Conservation (phyloP, 345 rosid genomes). For the Rhodamnia rubescens region DNA sequence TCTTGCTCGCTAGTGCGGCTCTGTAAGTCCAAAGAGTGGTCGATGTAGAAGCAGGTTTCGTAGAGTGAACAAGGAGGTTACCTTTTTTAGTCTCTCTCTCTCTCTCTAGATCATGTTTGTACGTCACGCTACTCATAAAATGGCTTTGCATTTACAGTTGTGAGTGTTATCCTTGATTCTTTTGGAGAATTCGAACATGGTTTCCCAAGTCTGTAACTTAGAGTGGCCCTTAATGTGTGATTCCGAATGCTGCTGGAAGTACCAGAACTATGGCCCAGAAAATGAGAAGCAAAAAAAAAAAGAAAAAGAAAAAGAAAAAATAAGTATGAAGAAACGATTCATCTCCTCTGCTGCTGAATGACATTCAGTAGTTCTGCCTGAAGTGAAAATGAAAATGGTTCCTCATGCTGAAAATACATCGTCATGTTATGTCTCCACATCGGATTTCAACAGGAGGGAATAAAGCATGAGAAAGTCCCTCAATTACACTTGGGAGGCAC, state of each 20-base stretch:
- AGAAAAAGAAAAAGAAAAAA: no score
- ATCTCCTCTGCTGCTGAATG: not conserved
- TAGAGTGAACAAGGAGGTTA: not conserved
- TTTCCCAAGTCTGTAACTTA: not conserved
- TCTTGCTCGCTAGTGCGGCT: constrained; percentile 27
- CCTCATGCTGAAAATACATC: not conserved
- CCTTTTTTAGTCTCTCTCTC: not conserved
- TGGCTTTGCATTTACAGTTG: not conserved
- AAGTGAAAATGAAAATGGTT: not conserved
- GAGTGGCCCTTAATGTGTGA: not conserved
- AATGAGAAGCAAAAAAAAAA: not conserved
- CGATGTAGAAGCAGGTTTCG: constrained; percentile 11
- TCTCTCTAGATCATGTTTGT: not conserved
- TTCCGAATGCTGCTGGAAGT: not conserved
- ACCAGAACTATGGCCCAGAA: not conserved
- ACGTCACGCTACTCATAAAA: not conserved
- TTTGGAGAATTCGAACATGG: not conserved
- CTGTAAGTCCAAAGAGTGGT: constrained; percentile 7
- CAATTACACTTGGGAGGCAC: not conserved
- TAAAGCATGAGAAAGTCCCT: not conserved
- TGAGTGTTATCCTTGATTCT: not conserved
- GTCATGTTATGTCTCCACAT: no score
- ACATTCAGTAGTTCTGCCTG: not conserved
- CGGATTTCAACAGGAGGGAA: not conserved
- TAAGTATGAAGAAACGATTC: not conserved